Evolutionary conservation across 257 asterid species (phyloP).

Genomic region (Fraxinus cuspidata): DNA sequence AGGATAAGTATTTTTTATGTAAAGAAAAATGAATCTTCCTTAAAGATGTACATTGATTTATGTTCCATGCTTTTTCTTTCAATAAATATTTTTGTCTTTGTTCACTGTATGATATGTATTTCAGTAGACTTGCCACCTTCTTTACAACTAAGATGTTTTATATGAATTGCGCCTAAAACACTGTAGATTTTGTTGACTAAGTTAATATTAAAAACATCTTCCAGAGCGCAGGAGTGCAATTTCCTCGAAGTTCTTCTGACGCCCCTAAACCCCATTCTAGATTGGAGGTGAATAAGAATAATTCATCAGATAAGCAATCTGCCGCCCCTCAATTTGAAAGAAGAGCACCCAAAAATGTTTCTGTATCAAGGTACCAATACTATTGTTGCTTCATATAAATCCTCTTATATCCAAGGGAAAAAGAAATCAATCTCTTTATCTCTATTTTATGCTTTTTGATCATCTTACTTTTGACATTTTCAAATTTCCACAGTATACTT

Average conservation of each 20-base stretch:
- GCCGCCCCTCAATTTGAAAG: constrained; percentile 47
- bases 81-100: neutral
- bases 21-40: neutral
- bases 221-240: constrained; percentile 94
- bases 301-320: constrained; percentile 39
- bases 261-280: constrained; percentile 45
- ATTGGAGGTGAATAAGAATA: constrained; percentile 38
- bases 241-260: constrained; percentile 64
- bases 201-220: constrained; percentile 28
- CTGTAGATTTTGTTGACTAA: neutral
- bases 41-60: neutral
- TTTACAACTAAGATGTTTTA: neutral
- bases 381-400: constrained; percentile 4
- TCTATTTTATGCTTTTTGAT: neutral
- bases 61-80: neutral
- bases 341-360: constrained; percentile 40
- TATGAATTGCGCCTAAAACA: neutral
- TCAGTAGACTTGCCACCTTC: neutral
- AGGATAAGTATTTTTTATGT: neutral
- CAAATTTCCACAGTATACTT: constrained; percentile 55
- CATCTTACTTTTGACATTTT: constrained; percentile 1
- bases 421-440: constrained; percentile 1
- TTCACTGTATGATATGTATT: neutral
- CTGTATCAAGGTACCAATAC: constrained; percentile 86
- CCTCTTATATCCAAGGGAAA: neutral